Evolutionary conservation across 345 rosid genomes (phyloP), one percentile per base, ranked within the genome.

Genomic region (Arabis hirsuta): DNA sequence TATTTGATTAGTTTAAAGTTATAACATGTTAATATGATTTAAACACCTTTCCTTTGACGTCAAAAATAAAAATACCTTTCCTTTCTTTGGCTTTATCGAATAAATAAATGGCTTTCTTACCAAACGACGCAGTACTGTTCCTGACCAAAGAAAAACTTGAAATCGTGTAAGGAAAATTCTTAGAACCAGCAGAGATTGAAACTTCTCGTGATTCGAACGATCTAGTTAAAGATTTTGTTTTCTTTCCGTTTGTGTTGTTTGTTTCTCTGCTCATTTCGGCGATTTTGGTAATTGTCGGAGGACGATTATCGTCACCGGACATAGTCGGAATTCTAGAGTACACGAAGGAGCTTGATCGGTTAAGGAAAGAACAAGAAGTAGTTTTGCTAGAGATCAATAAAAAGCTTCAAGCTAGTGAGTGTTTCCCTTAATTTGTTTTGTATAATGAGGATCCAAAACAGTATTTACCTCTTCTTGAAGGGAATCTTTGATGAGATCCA

Each of bases 261-360:
- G 4, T 1, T 22, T 50, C 2, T 26, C 27, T 26, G 53, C 48
- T 61, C 27, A 26, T 26, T 26, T 48, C 50, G 42, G 48, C 20
- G 76, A 73, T 54, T 65, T 24, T 55, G 65, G 27, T 31, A 55
- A 32, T 24, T 63, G 39, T 51, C 19, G 51, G 69, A 42, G n/a
- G 4, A 74, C 22, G 73, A 75, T 1, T 75, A 74, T 53, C 88
- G 88, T 81, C 97, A 64, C 81, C 86, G 78, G 93, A 86, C 72
- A 76, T 91, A 51, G 60, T 76, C 50, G 88, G 80, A 61, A 89
- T 94, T 20, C 68, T 88, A 78, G 96, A 91, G 0, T 82, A 81
- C 79, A 83, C 97, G 32, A 87, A 81, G 79, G 88, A 89, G 78
- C 92, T 94, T 44, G 97, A 94, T 84, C 92, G 92, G 73, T 64